Evolutionary conservation across 2,329 filamentous ascomycete species (phyloP).

Genomic region (Harringtonia lauricola): DNA sequence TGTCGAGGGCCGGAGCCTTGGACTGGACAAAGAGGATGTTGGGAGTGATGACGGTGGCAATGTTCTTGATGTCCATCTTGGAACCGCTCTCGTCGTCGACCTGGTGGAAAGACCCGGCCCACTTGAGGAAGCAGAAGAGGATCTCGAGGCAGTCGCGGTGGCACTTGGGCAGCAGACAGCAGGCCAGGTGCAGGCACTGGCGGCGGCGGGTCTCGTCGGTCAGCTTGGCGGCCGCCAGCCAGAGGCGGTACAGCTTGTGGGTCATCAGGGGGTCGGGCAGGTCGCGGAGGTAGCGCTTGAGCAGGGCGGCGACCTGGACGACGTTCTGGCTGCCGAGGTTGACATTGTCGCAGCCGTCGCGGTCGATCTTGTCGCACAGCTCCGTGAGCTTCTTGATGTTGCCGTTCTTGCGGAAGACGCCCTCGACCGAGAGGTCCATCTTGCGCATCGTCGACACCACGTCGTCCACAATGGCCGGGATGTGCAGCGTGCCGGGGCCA

Average conservation of each 20-base stretch:
- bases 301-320: constrained; percentile 82
- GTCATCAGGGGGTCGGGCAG: constrained; percentile 91
- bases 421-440: constrained; percentile 98
- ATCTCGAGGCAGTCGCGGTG: constrained; percentile 94
- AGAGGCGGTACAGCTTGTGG: constrained; percentile 85
- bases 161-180: constrained; percentile 83
- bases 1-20: constrained; percentile 59
- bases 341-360: constrained; percentile 71
- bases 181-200: constrained; percentile 78
- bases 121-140: constrained; percentile 90
- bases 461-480: constrained; percentile 92
- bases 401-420: constrained; percentile 97
- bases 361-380: constrained; percentile 75
- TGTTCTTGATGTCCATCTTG: constrained; percentile 98
- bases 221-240: constrained; percentile 84
- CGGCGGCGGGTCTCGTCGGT: constrained; percentile 69
- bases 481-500: constrained; percentile 78
- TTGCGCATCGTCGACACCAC: constrained; percentile 90
- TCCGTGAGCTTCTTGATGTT: constrained; percentile 93
- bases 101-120: constrained; percentile 94
- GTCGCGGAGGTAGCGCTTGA: constrained; percentile 92
- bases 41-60: constrained; percentile 93
- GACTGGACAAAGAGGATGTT: constrained; percentile 74
- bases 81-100: constrained; percentile 94
- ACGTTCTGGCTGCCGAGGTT: constrained; percentile 83